A percentile compares a stretch with the other conserved stretches of the same genome.
phyloP scores from a whole-genome alignment of 1,284 basidiomycete genomes.

The Ceratorhiza oryzae-sativae region DNA sequence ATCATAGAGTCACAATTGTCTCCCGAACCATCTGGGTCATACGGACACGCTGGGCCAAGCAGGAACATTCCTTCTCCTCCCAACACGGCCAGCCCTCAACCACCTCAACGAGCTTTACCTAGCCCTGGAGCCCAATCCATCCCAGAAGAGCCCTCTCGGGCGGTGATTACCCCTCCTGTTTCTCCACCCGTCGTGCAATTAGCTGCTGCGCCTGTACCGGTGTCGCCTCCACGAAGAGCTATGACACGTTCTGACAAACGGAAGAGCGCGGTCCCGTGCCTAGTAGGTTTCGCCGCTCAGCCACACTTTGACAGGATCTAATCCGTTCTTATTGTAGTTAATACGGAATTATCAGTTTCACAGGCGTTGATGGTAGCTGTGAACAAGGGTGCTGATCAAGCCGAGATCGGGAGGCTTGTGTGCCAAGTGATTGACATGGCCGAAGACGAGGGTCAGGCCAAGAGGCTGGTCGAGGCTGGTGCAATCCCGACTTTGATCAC shows the following conservation, averaged over 20 bases:
- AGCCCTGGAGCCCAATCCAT: background rate
- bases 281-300: too few relatives aligned
- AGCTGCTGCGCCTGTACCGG: background rate
- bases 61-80: background rate
- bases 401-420: constrained; percentile 13
- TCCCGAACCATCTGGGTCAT: constrained; percentile 17
- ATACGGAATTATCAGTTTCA: constrained; percentile 11
- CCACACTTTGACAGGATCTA: too few relatives aligned
- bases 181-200: background rate
- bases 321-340: background rate
- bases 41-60: constrained; percentile 21
- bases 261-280: constrained; percentile 5
- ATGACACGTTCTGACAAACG: background rate
- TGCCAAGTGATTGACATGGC: constrained; percentile 22
- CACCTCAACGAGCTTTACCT: background rate
- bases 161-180: background rate
- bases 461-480: constrained; percentile 41
- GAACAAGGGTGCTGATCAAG: constrained; percentile 19
- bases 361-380: constrained; percentile 28
- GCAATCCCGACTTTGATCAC: constrained; percentile 39
- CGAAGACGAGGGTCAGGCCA: constrained; percentile 38
- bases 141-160: background rate
- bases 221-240: background rate
- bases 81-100: background rate
- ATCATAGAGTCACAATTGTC: background rate